phyloP scores from a whole-genome alignment of 805 yeast genomes.

The Candida ficus region DNA sequence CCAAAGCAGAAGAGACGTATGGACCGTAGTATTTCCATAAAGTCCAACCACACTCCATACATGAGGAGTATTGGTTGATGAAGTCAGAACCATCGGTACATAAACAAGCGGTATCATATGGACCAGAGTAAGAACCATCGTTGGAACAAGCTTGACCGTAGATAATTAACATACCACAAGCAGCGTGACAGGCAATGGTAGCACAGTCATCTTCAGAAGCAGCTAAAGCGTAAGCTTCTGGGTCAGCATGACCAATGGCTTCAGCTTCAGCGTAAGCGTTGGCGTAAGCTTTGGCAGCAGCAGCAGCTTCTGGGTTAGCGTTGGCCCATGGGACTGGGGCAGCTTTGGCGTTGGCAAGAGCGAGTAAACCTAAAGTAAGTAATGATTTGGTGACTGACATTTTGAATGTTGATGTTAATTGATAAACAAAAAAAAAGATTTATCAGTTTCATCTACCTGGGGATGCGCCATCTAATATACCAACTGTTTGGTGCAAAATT shows the following conservation, averaged over 20 bases:
- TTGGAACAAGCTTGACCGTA: conserved; percentile 2
- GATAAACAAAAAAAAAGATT: not conserved
- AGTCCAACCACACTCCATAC: too few relatives aligned
- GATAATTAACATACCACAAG: conserved; percentile 7
- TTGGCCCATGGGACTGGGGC: conserved; percentile 7
- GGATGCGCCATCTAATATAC: too few relatives aligned
- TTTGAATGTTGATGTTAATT: not conserved
- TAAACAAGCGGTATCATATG: too few relatives aligned
- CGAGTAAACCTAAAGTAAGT: conserved; percentile 1
- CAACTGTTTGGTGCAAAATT: too few relatives aligned
- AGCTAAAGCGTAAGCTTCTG: conserved; percentile 6
- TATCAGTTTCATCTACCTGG: not conserved
- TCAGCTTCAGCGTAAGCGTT: conserved; percentile 7
- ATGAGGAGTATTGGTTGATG: too few relatives aligned
- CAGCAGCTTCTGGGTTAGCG: conserved; percentile 7
- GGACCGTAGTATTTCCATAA: too few relatives aligned
- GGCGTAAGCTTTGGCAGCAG: conserved; percentile 8
- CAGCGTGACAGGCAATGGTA: conserved; percentile 6
- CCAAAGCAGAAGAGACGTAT: too few relatives aligned
- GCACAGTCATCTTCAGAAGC: conserved; percentile 9
- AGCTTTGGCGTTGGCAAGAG: conserved; percentile 4
- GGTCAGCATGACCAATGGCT: conserved; percentile 7
- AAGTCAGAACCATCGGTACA: too few relatives aligned
- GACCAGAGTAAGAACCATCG: not conserved
- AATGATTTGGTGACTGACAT: conserved; percentile 4